A percentile compares a stretch with the other conserved stretches of the same genome.
Evolutionary conservation across 441 rosid species (phyloP).

Genomic region (Syzygium malaccense): DNA sequence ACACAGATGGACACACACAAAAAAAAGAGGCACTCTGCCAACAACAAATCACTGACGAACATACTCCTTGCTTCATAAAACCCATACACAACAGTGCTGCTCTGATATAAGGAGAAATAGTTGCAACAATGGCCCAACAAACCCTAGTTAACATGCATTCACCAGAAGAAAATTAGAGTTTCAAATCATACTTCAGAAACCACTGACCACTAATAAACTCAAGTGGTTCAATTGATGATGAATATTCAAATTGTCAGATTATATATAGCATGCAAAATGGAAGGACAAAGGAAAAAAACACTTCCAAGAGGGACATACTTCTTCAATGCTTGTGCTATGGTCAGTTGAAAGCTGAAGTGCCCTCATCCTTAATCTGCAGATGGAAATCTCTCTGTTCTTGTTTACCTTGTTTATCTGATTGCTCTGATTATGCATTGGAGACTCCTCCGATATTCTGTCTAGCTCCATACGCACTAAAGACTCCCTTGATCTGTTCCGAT

Average conservation of each 20-base stretch:
- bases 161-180: not conserved
- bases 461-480: constrained; percentile 84
- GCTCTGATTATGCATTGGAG: constrained; percentile 77
- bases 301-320: constrained; percentile 39
- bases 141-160: not conserved
- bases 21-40: not conserved
- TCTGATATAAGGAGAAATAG: not conserved
- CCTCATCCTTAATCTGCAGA: constrained; percentile 85
- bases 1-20: not conserved
- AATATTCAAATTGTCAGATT: not conserved
- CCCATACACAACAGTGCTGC: not conserved
- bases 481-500: constrained; percentile 74
- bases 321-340: constrained; percentile 82
- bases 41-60: not conserved
- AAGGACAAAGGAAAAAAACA: constrained; percentile 1
- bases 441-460: constrained; percentile 94
- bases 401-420: constrained; percentile 63
- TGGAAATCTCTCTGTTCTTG: constrained; percentile 82
- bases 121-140: not conserved
- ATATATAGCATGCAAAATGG: not conserved
- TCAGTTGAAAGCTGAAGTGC: constrained; percentile 95
- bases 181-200: not conserved
- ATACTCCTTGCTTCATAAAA: not conserved
- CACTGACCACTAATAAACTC: not conserved
- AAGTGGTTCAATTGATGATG: not conserved